Conservation (phyloP, 768 basidiomycete genomes). For the Candolleomyces eurysporus region DNA sequence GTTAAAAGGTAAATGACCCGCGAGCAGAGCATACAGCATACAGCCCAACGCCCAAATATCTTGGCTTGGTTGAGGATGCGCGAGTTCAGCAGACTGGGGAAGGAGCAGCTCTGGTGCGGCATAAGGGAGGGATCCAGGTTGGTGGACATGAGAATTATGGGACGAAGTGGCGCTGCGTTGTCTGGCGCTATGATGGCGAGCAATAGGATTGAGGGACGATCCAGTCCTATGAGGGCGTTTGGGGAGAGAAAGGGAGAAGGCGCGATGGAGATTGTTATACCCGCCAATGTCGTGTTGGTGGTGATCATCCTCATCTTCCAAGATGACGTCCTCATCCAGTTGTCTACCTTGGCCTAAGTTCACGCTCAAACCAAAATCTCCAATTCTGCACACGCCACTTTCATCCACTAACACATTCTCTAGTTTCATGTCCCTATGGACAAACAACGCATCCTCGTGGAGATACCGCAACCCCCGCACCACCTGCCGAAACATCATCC, state of each 20-base stretch:
- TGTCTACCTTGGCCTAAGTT: conserved; percentile 49
- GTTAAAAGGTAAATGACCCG: conserved; percentile 80
- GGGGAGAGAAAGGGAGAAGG: conserved; percentile 38
- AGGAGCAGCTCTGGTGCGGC: conserved; percentile 85
- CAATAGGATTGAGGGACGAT: conserved; percentile 22
- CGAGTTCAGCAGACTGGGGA: conserved; percentile 43
- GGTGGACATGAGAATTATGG: conserved; percentile 34
- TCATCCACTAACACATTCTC: conserved; percentile 95
- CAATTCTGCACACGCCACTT: conserved; percentile 80
- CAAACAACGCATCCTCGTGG: conserved; percentile 71
- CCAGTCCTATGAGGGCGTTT: conserved; percentile 22
- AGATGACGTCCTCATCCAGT: conserved; percentile 37
- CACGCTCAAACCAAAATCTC: conserved; percentile 82
- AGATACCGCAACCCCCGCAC: conserved; percentile 80
- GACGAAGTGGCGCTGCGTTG: conserved; percentile 47
- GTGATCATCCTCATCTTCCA: conserved; percentile 19
- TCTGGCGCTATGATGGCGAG: conserved; percentile 45
- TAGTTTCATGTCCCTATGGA: conserved; percentile 95
- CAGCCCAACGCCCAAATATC: conserved; percentile 97
- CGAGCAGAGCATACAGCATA: conserved; percentile 81
- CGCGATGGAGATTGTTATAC: conserved; percentile 32
- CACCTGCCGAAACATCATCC: conserved; percentile 85
- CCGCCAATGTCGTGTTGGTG: conserved; percentile 16
- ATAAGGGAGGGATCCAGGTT: conserved; percentile 87
- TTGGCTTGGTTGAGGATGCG: conserved; percentile 65